Conservation (phyloP, 495 filamentous ascomycete genomes). For the Stereocaulon alpinum region DNA sequence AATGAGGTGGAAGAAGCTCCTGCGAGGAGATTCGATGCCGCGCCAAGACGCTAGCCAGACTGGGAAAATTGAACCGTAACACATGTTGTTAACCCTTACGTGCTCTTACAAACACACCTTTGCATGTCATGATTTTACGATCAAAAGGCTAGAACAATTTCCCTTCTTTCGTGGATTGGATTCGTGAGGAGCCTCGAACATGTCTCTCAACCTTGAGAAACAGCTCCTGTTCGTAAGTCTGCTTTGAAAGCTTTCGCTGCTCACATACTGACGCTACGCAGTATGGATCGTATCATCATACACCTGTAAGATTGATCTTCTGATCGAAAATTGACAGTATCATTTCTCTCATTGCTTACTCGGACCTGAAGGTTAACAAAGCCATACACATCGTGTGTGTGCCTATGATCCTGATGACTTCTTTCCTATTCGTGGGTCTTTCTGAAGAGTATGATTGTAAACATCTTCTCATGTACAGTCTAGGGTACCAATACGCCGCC, state of each 20-base stretch:
- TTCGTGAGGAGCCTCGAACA: conserved; percentile 25
- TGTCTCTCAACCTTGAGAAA: conserved; percentile 70
- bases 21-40: conserved; percentile 7
- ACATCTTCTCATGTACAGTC: not conserved
- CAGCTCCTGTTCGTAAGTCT: conserved; percentile 66
- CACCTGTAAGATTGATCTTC: conserved; percentile 44
- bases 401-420: conserved; percentile 69
- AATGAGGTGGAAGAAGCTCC: not conserved
- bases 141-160: not conserved
- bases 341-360: conserved; percentile 9
- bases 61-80: not conserved
- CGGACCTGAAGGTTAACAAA: conserved; percentile 55
- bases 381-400: conserved; percentile 87
- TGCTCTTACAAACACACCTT: not conserved
- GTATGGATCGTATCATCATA: conserved; percentile 94
- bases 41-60: conserved; percentile 10
- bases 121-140: not conserved
- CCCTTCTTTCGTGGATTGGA: not conserved
- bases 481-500: conserved; percentile 69
- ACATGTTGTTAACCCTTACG: not conserved
- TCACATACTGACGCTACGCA: conserved; percentile 32
- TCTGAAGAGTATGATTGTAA: not conserved
- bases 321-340: conserved; percentile 4
- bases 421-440: conserved; percentile 61
- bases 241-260: not conserved